phyloP scores from a whole-genome alignment of 2,329 filamentous ascomycete species.

The Torrubiella hemipterigena region DNA sequence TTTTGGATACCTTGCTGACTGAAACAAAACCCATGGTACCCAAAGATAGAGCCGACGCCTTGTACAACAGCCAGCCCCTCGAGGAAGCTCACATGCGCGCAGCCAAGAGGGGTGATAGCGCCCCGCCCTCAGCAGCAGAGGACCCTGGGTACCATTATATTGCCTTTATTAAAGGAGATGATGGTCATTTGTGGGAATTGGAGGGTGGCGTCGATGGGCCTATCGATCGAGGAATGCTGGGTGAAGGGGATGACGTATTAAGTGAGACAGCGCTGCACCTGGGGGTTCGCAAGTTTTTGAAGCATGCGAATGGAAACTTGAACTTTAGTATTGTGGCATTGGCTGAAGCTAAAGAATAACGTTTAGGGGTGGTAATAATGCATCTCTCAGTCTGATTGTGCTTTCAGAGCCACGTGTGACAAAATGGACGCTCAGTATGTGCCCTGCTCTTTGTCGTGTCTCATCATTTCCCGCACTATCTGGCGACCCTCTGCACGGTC shows the following conservation, averaged over 20 bases:
- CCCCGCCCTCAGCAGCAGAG: constrained; percentile 47
- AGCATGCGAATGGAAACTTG: constrained; percentile 19
- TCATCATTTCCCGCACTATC: no score
- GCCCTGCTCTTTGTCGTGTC: no score
- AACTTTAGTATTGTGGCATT: constrained; percentile 28
- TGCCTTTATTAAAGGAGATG: constrained; percentile 60
- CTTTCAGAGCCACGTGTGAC: no score
- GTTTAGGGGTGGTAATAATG: no score
- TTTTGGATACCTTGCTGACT: constrained; percentile 45
- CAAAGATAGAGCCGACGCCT: constrained; percentile 47
- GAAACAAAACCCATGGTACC: constrained; percentile 52
- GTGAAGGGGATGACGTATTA: constrained; percentile 46
- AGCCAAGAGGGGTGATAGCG: constrained; percentile 55
- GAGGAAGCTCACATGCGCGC: constrained; percentile 64
- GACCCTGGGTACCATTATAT: constrained; percentile 66
- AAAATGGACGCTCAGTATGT: no score
- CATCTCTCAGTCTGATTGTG: no score
- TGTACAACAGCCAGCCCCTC: constrained; percentile 59
- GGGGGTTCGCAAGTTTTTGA: constrained; percentile 34
- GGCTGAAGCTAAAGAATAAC: constrained; percentile 10
- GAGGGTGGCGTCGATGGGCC: constrained; percentile 67
- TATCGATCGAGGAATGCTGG: constrained; percentile 48
- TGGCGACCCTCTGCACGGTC: no score
- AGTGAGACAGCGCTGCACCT: constrained; percentile 57
- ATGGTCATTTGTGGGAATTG: constrained; percentile 62